phyloP scores from a whole-genome alignment of 805 yeast species.

The Jamesozyma rosinii region DNA sequence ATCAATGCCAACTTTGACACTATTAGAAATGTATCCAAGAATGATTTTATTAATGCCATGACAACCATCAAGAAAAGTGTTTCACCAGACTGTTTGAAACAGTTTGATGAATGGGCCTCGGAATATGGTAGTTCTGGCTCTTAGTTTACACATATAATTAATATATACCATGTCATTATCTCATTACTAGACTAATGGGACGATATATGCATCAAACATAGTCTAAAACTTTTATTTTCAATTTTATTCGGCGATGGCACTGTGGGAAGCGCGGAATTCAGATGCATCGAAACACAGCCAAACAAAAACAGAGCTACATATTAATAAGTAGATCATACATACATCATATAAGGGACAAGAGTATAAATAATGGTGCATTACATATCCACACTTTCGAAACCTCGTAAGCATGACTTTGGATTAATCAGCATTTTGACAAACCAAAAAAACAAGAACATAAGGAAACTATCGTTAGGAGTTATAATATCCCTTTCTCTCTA shows the following conservation, averaged over 20 bases:
- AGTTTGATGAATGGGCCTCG: conserved; percentile 83
- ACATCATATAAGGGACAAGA: too few relatives aligned
- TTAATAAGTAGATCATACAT: too few relatives aligned
- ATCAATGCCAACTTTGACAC: conserved; percentile 60
- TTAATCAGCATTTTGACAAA: neutral
- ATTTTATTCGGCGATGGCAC: too few relatives aligned
- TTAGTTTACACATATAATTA: too few relatives aligned
- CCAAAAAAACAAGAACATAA: neutral
- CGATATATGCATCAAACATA: too few relatives aligned
- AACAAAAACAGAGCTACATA: too few relatives aligned
- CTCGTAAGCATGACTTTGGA: neutral
- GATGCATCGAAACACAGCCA: too few relatives aligned
- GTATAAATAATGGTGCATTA: neutral
- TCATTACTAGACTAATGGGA: too few relatives aligned
- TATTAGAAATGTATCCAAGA: conserved; percentile 63
- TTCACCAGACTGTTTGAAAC: conserved; percentile 62
- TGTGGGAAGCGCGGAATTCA: too few relatives aligned
- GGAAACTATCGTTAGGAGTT: neutral
- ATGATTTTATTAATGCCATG: conserved; percentile 72
- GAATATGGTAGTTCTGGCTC: conserved; percentile 79
- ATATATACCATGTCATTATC: too few relatives aligned
- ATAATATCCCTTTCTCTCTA: neutral
- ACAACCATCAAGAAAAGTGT: conserved; percentile 83
- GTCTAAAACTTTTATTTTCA: too few relatives aligned
- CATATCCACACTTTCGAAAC: neutral